Evolutionary conservation across 148 eudicot species (phyloP), one percentile per base, ranked within the genome.

Genomic region (Euryodendron excelsum): DNA sequence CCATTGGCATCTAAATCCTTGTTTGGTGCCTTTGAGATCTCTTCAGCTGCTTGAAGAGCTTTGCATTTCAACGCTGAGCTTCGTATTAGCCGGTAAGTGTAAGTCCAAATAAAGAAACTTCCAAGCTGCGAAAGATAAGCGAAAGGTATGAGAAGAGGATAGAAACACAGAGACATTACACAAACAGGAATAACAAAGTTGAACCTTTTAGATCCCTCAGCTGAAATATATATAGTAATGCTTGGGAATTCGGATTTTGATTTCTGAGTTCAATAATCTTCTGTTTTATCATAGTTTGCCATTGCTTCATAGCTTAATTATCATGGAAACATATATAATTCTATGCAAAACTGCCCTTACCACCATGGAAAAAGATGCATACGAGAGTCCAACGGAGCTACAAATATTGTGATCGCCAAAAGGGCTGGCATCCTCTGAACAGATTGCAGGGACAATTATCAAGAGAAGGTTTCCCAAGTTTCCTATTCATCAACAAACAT

Each of bases 361-460:
- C 74, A 98, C 97, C 99, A 93, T 96, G 62, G 99, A 96, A 87
- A 93, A 93, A 65, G 99, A 90, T 31, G 90, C 86, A 37, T 95
- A 93, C 9, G 96, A 91, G 64, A 91, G 92, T 41, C 94, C 98
- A 41, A 66, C 55, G 0, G 88, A 34, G 13, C 83, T 64, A 78
- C 99, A 96, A 73, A 69, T 80, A 3, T 74, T 44, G 55, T 80
- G 90, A 77, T 85, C 86, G 1, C 94, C 97, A 59, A 96, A 96
- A 39, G 98, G 99, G 73, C 89, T 89, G 39, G 92, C 94, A 23
- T 85, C 82, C 78, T 96, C 89, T 0, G 76, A 73, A 76, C 99
- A 96, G 45, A 90, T 86, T 56, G 98, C 98, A 1, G 99, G 99
- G 79, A 96, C 82, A 59, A 96, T 69, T 31, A 96, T 93, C 84